Base-by-base conservation (phyloP, 441 rosid species). In the Croton laevigatus region DNA sequence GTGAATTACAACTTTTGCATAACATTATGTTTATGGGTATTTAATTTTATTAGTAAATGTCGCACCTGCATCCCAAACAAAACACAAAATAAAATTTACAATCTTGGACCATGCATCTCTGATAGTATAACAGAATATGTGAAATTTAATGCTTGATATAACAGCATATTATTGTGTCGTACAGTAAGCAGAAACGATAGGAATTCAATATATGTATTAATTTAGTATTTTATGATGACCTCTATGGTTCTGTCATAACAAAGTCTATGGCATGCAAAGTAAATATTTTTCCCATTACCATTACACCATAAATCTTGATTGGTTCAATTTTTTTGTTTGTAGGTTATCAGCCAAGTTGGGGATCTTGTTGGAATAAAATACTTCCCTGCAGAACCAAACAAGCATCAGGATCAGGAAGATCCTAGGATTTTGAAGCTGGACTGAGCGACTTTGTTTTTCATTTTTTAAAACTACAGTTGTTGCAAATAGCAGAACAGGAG, bases 301-400 rank as follows among this genome's bases (percentile, higher is more conserved):
- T 12, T 16, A 12, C 16, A 22, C 70, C 2, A 38, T 52, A n/a
- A 53, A 53, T 8, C 20, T 9, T 38, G 3, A 3, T 3, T 54
- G 0, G 4, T 2, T 37, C 20, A 32, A 1, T 37, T 55, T 9
- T 40, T 4, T 57, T 53, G 14, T 23, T 38, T 34, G 85, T 45
- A 93, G 98, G 97, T 88, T 52, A 84, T 93, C 70, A 86, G 90
- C 76, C 54, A 70, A 62, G 98, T 89, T 32, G 98, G 96, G 13
- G 96, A 92, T 65, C 78, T 83, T 68, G 87, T 86, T 45, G 91
- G 96, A 55, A 85, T 88, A 75, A 92, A 90, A 78, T 92, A 90
- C 82, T 92, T 90, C 81, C 98, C 96, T 0, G 87, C 89, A 2
- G 94, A 88, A 63, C 87, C 93, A 2, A 62, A 78, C 14, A 87